Base-by-base conservation (phyloP, 352 stramenopile genomes). In the Phytophthora pluvialis region DNA sequence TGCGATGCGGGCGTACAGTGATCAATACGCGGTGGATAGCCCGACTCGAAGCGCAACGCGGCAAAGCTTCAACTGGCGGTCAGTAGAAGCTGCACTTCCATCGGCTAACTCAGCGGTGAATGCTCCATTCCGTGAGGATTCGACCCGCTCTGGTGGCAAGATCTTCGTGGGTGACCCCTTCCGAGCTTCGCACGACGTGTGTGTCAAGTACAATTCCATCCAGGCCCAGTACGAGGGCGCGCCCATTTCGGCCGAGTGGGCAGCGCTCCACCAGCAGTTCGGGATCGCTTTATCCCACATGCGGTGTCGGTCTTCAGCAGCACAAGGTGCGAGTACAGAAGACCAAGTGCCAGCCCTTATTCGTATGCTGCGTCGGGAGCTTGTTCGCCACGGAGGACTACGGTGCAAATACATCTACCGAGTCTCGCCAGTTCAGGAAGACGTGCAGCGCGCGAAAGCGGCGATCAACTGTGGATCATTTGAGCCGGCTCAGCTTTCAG, bases 381-480 rank as follows among this genome's bases (percentile, higher is more conserved):
- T 91, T 4, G 12, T 88, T 25, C 48, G 66, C 21, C 65, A 79
- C 12, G 75, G 74, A 38, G 80, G 80, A 21, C 49, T 88, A 16
- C 49, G 42, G 2, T 69, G 51, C 64, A 81, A 86, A 51, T 86
- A 83, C 67, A 78, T 90, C 11, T 91, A 90, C 66, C 67, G 83
- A 5, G 75, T 80, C 6, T 85, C 78, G 0, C 76, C 80, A 0
- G 66, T 88, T 35, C 67, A 84, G 25, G 64, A 70, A 11, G 69
- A 88, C 16, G 49, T 88, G 5, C 64, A 75, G 18, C 54, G 52
- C 18, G 69, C 73, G 9, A 88, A 84, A 45, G 43, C 70, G 1
- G 75, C 72, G 5, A 86, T 89, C 54, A 72, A 91, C 36, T 49
- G 67, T 32, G 78, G 83, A 2, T 65, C 26, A 3, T 86, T 91